Conservation (phyloP, 2,329 filamentous ascomycete species). For the Coccinonectria pachysandricola region DNA sequence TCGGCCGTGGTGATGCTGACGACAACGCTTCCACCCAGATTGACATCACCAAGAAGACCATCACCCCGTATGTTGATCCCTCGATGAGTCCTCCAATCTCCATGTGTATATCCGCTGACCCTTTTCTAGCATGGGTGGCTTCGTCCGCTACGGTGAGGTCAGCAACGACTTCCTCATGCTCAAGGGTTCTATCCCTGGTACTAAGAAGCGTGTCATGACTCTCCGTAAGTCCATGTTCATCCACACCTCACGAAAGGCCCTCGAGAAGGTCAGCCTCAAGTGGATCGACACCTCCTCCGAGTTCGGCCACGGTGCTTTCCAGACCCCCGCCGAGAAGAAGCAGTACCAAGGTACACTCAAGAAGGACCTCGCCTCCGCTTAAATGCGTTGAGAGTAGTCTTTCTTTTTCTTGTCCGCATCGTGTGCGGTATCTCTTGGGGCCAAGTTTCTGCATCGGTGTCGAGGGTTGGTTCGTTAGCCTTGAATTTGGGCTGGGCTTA, state of each 20-base stretch:
- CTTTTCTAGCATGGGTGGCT: conserved; percentile 74
- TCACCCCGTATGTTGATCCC: conserved; percentile 81
- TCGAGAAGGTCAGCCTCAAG: conserved; percentile 99
- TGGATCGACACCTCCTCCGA: conserved; percentile 99
- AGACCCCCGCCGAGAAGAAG: conserved; percentile 97
- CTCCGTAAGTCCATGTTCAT: conserved; percentile 98
- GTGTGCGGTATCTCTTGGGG: too few species aligned
- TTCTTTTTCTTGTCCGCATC: conserved; percentile 34
- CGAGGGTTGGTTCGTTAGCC: conserved; percentile 34
- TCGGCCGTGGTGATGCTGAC: conserved; percentile 85
- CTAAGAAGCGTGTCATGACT: conserved; percentile 99
- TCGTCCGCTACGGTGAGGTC: conserved; percentile 98
- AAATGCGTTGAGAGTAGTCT: conserved; percentile 29
- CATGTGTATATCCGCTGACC: conserved; percentile 22
- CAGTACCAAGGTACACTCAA: conserved; percentile 97
- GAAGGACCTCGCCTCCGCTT: conserved; percentile 66
- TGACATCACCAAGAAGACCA: conserved; percentile 98
- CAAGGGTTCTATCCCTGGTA: conserved; percentile 95
- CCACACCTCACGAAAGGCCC: conserved; percentile 87
- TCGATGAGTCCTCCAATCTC: too few species aligned
- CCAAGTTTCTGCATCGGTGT: conserved; percentile 48
- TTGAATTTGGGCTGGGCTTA: conserved; percentile 26
- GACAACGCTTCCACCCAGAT: conserved; percentile 90
- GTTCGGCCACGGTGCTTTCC: conserved; percentile 99
- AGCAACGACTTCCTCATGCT: conserved; percentile 98